These are phyloP conservation scores for Euphorbia celastroides DNA, from an alignment of 441 rosid genomes.

Conservation along the genomic window DNA sequence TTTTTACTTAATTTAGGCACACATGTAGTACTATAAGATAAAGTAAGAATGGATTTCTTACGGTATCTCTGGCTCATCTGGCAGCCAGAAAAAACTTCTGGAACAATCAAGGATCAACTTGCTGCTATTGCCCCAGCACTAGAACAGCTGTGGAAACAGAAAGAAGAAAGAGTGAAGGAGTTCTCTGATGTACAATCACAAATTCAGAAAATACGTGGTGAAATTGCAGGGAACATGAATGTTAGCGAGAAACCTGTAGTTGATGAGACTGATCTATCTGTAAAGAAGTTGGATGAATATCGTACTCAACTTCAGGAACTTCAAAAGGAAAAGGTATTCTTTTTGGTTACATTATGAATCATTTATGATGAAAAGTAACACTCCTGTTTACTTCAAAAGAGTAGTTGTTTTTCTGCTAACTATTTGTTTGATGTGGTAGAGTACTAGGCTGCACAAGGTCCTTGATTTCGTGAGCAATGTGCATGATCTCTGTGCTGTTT, in stretches of 20 bases:
- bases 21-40: background rate
- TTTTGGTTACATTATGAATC: background rate
- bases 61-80: constrained; percentile 20
- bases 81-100: constrained; percentile 75
- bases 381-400: constrained; percentile 8
- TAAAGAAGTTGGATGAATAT: constrained; percentile 75
- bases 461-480: constrained; percentile 87
- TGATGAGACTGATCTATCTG: constrained; percentile 80
- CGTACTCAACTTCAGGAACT: constrained; percentile 84
- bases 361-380: background rate
- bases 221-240: constrained; percentile 70
- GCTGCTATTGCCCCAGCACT: constrained; percentile 87
- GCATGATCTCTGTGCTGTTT: constrained; percentile 92
- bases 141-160: constrained; percentile 86
- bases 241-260: constrained; percentile 55
- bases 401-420: constrained; percentile 7
- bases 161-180: constrained; percentile 86
- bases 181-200: constrained; percentile 81
- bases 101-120: constrained; percentile 94
- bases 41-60: constrained; percentile 8
- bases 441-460: constrained; percentile 89
- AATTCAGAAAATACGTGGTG: constrained; percentile 87
- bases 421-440: constrained; percentile 44
- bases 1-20: constrained; percentile 9
- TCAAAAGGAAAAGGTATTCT: constrained; percentile 81